phyloP scores from a whole-genome alignment of 2,329 filamentous ascomycete species.

The Diplodia scrobiculata region DNA sequence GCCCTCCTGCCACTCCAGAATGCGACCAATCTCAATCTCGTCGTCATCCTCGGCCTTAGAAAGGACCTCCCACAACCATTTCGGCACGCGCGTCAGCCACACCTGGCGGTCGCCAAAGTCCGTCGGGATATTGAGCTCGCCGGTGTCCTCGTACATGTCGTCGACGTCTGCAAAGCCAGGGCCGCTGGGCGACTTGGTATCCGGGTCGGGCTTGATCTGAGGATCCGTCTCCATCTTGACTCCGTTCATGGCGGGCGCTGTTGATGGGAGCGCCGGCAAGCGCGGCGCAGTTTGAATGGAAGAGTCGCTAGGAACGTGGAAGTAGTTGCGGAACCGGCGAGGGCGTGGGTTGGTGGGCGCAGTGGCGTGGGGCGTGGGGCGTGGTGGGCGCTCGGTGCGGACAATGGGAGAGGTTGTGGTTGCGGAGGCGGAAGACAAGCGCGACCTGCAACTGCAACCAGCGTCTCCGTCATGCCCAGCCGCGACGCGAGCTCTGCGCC shows the following conservation, averaged over 20 bases:
- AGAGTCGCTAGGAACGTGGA: background rate
- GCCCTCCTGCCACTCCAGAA: constrained; percentile 31
- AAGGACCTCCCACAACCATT: constrained; percentile 45
- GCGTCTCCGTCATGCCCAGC: constrained; percentile 33
- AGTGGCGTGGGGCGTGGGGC: background rate
- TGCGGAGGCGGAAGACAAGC: constrained; percentile 23
- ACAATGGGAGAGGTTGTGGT: constrained; percentile 4
- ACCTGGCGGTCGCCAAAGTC: constrained; percentile 34
- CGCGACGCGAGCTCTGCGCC: background rate
- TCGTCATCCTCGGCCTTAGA: constrained; percentile 44
- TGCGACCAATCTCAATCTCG: constrained; percentile 44
- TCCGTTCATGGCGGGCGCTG: constrained; percentile 41
- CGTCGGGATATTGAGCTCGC: constrained; percentile 45
- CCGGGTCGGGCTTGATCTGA: constrained; percentile 42
- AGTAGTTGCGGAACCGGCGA: background rate
- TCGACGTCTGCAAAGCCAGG: constrained; percentile 44
- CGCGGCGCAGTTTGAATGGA: constrained; percentile 3
- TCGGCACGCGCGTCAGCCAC: constrained; percentile 46
- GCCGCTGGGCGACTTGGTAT: constrained; percentile 34
- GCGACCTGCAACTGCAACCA: background rate
- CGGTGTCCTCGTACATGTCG: constrained; percentile 50
- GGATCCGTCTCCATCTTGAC: constrained; percentile 46
- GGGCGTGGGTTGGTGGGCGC: background rate
- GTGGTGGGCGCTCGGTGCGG: constrained; percentile 3
- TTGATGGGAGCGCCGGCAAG: constrained; percentile 12